Conservation (phyloP, 257 asterid species). For the Solanum chaucha region DNA sequence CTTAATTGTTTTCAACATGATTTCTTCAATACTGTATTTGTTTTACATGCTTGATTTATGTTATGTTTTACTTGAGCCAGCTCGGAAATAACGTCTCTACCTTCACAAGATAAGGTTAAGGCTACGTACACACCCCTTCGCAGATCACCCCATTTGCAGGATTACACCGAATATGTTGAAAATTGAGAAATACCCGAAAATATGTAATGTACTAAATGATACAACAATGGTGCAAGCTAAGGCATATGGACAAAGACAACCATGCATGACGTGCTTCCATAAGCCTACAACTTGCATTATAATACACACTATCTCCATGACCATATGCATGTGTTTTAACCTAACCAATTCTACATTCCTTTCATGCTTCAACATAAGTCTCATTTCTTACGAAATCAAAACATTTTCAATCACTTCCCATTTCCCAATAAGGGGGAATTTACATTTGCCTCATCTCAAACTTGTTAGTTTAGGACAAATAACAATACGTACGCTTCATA, state of each 20-base stretch:
- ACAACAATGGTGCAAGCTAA: neutral
- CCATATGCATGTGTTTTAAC: neutral
- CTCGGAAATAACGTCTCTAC: neutral
- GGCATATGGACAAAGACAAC: neutral
- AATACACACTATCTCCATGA: neutral
- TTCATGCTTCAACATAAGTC: neutral
- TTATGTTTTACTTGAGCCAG: neutral
- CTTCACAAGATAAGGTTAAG: neutral
- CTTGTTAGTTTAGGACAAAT: neutral
- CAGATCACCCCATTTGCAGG: neutral
- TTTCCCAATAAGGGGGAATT: neutral
- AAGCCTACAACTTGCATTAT: neutral
- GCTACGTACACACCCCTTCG: accelerated
- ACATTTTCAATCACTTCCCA: neutral
- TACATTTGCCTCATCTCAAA: neutral
- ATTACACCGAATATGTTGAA: neutral
- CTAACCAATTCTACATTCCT: neutral
- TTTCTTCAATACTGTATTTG: neutral
- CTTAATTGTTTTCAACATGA: neutral
- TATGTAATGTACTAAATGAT: neutral
- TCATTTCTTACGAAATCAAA: neutral
- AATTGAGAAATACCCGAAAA: neutral
- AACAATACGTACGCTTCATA: neutral
- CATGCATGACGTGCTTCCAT: neutral
- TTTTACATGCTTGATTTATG: neutral